Percentiles rank a stretch among this genome's conserved stretches.
Conservation (phyloP, 176 grass and related monocot species). For the Olyra latifolia region DNA sequence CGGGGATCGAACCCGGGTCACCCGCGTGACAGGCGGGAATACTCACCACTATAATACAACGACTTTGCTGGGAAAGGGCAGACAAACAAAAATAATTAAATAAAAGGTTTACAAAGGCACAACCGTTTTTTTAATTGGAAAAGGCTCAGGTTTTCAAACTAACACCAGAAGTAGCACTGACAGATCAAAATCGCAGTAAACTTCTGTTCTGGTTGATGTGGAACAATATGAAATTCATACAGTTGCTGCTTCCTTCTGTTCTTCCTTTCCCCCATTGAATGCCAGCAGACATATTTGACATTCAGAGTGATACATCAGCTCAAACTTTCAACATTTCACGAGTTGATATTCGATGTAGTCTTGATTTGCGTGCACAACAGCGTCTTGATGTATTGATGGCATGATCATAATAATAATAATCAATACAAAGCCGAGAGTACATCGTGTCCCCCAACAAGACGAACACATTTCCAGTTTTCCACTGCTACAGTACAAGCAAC, state of each 20-base stretch:
- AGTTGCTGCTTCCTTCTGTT: neutral
- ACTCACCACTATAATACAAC: constrained; percentile 92
- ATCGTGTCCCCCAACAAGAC: constrained; percentile 13
- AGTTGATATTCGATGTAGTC: neutral
- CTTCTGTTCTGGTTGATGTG: no score
- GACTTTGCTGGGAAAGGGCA: constrained; percentile 28
- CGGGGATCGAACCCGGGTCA: constrained; percentile 76
- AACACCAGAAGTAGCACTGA: neutral
- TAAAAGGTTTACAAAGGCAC: no score
- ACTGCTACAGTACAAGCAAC: constrained; percentile 1
- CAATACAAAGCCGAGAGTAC: neutral
- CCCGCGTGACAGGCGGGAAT: constrained; percentile 83
- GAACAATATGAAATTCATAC: neutral
- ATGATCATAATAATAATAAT: constrained; percentile 7
- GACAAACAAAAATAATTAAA: no score
- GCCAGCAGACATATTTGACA: neutral
- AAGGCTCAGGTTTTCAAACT: no score
- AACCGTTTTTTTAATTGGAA: no score
- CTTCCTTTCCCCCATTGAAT: neutral
- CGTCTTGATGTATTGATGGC: constrained; percentile 1
- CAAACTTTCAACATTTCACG: neutral
- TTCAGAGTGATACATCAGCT: neutral
- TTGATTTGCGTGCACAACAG: neutral
- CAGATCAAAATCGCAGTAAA: neutral
- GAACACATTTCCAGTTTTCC: neutral